Evolutionary conservation across 371 early-diverging fungal species (phyloP).

Genomic region (Chytridiales sp.): DNA sequence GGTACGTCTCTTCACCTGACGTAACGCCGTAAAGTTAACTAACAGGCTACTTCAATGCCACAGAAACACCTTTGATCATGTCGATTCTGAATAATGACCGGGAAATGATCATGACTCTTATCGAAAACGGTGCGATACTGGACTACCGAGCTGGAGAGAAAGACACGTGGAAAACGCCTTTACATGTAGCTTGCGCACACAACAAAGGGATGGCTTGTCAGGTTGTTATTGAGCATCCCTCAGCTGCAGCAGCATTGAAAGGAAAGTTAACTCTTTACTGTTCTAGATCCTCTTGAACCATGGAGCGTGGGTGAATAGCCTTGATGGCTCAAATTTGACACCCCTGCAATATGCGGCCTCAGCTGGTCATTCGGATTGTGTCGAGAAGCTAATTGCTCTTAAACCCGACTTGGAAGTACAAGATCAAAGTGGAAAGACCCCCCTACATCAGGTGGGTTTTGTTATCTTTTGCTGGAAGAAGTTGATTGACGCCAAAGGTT

Average conservation of each 20-base stretch:
- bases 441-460: conserved; percentile 44
- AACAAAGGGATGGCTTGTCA: conserved; percentile 44
- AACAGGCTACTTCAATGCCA: not conserved
- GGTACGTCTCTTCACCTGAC: conserved; percentile 21
- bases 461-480: not conserved
- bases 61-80: conserved; percentile 45
- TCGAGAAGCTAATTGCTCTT: conserved; percentile 36
- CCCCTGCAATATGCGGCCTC: conserved; percentile 49
- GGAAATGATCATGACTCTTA: conserved; percentile 35
- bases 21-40: not conserved
- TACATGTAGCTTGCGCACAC: conserved; percentile 47
- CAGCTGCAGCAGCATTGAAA: not conserved
- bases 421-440: conserved; percentile 47
- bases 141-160: conserved; percentile 48
- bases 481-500: not conserved
- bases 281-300: conserved; percentile 31
- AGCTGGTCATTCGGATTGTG: conserved; percentile 41
- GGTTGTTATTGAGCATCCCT: conserved; percentile 12
- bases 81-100: conserved; percentile 48
- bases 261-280: not conserved
- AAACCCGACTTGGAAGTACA: conserved; percentile 43
- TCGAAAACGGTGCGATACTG: conserved; percentile 49
- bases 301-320: conserved; percentile 49
- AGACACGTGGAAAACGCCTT: conserved; percentile 46
- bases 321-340: conserved; percentile 36